These are phyloP conservation scores for Nakaseomyces glabratus DNA, from an alignment of 1,139 yeast species.

Conservation along the genomic window DNA sequence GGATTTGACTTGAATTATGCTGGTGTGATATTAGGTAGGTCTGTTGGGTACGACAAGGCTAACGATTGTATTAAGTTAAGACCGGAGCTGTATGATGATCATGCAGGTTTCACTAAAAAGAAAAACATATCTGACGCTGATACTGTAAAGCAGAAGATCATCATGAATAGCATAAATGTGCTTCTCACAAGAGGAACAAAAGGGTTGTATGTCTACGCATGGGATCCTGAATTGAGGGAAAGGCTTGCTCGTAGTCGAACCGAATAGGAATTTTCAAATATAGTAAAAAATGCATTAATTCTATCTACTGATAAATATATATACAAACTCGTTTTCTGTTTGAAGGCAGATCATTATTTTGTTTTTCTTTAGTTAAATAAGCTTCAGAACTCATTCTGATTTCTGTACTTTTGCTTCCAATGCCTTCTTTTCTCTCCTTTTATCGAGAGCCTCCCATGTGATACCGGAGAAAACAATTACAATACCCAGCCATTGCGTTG, in stretches of 20 bases:
- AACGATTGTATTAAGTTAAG: slow-evolving; percentile 30
- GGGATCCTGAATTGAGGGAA: slow-evolving; percentile 33
- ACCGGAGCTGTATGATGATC: slow-evolving; percentile 35
- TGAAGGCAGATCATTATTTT: too few species aligned
- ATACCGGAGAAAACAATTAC: slow-evolving; percentile 74
- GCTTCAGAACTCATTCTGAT: too few species aligned
- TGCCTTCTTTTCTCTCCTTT: slow-evolving; percentile 21
- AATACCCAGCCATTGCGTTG: slow-evolving; percentile 72
- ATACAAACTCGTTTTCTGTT: too few species aligned
- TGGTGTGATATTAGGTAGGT: slow-evolving; percentile 36
- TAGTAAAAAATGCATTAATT: too few species aligned
- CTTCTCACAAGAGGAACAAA: slow-evolving; percentile 36
- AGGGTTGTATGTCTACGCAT: slow-evolving; percentile 35
- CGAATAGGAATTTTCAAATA: too few species aligned
- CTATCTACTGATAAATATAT: too few species aligned
- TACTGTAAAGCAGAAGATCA: slow-evolving; percentile 32
- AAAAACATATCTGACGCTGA: slow-evolving; percentile 32
- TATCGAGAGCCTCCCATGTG: slow-evolving; percentile 53
- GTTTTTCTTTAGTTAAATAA: too few species aligned
- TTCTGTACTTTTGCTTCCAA: too few species aligned
- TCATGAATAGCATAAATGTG: slow-evolving; percentile 37
- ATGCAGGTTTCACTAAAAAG: slow-evolving; percentile 36
- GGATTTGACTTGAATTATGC: slow-evolving; percentile 39
- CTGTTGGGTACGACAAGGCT: slow-evolving; percentile 32
- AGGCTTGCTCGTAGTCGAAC: slow-evolving; percentile 18